A percentile compares a stretch with the other conserved stretches of the same genome.
phyloP scores from a whole-genome alignment of 495 filamentous ascomycete species.

The Tuber calosporum region DNA sequence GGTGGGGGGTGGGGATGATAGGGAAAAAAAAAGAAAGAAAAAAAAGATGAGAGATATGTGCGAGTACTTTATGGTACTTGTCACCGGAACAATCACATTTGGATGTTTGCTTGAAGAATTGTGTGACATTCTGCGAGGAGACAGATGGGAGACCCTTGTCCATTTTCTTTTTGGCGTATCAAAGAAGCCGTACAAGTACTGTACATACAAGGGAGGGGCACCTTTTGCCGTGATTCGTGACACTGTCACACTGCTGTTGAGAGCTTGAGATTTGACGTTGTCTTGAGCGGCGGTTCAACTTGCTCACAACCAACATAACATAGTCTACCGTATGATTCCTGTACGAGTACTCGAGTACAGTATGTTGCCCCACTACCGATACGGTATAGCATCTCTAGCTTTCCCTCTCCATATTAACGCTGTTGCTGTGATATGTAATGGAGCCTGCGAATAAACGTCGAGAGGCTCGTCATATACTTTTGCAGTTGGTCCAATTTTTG shows the following conservation, averaged over 20 bases:
- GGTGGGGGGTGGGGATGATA: no score
- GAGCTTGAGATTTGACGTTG: background rate
- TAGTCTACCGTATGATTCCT: background rate
- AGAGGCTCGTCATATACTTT: background rate
- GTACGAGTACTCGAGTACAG: no score
- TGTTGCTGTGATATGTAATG: conserved; percentile 18
- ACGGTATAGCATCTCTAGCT: background rate
- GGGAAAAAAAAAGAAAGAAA: background rate
- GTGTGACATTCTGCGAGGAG: background rate
- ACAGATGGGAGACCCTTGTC: background rate
- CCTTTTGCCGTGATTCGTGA: conserved; percentile 36
- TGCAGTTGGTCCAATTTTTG: background rate
- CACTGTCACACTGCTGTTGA: conserved; percentile 17
- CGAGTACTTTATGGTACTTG: background rate
- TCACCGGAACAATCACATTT: background rate
- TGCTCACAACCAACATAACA: background rate
- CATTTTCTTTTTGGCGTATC: background rate
- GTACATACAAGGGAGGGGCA: conserved; percentile 21
- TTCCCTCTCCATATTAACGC: background rate
- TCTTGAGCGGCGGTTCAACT: conserved; percentile 30
- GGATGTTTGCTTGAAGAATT: conserved; percentile 1
- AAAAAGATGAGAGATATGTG: background rate
- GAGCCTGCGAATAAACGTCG: conserved; percentile 6
- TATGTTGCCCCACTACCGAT: background rate
- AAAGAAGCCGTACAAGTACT: background rate